A percentile compares a stretch with the other conserved stretches of the same genome.
Conservation (phyloP, 441 rosid species). For the Erodium texanum region DNA sequence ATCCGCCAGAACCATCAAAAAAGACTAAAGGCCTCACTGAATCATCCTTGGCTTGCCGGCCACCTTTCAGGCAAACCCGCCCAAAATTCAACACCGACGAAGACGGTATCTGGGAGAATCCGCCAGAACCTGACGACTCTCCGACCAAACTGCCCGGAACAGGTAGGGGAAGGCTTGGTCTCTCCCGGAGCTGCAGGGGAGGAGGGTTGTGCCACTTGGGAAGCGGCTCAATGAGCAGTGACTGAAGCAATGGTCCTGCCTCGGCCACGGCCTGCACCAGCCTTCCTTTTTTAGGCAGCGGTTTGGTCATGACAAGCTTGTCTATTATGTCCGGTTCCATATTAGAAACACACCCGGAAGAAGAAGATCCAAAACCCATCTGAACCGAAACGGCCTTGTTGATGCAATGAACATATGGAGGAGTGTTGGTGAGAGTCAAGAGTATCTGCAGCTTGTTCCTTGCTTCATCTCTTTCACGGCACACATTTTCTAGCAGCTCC, state of each 20-base stretch:
- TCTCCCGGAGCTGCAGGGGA: constrained; percentile 31
- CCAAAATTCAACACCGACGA: constrained; percentile 40
- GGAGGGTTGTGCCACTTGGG: no score
- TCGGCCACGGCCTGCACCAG: constrained; percentile 60
- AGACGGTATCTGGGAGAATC: constrained; percentile 35
- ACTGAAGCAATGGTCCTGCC: constrained; percentile 62
- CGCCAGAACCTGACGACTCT: not conserved
- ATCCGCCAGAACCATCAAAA: no score
- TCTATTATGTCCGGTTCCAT: constrained; percentile 22
- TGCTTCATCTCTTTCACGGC: constrained; percentile 48
- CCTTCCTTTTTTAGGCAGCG: constrained; percentile 59
- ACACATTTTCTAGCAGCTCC: constrained; percentile 43
- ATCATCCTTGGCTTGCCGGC: no score
- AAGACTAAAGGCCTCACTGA: no score
- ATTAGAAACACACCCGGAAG: no score
- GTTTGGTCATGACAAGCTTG: constrained; percentile 27
- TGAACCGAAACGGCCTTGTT: no score
- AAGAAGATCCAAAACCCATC: no score
- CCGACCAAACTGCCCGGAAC: not conserved
- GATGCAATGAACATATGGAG: no score
- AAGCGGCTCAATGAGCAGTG: no score
- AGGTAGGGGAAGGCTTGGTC: constrained; percentile 37
- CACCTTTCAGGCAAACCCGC: not conserved
- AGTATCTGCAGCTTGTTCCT: constrained; percentile 45
- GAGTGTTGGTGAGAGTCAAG: no score